Evolutionary conservation across 441 rosid species (phyloP), one percentile per base, ranked within the genome.

Genomic region (Erodium chrysanthum): DNA sequence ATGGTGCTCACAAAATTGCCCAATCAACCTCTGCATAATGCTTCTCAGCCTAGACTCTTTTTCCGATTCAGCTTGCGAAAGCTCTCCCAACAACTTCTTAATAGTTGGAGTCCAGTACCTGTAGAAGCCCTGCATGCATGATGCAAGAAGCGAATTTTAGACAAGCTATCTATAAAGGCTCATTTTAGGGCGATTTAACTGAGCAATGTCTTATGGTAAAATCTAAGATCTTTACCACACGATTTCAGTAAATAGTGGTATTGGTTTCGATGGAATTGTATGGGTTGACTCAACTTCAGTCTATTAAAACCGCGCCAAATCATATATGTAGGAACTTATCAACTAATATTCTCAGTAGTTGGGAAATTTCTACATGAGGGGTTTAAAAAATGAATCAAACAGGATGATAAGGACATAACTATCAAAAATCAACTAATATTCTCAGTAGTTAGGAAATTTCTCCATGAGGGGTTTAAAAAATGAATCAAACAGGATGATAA

Each of bases 1-100:
- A 73, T 88, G 96, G 83, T 91, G 82, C 74, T 88, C 80, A 29
- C 96, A 85, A 78, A 91, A 91, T 66, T 70, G 78, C 67, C 79
- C 83, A 66, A 94, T 80, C 75, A 91, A 78, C 80, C 92, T 86
- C 66, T 86, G 91, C 71, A 84, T 84, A 77, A 92, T 95, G 79
- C 76, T 86, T 81, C 83, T 91, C 73, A 95, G 80, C 20, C 89
- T 76, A 0, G 80, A 71, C 76, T 92, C 97, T 77, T 88, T 90
- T 70, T 87, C 96, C 78, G 90, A 81, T 82, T 86, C 91, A 74
- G 95, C 90, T 76, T 86, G 88, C 50, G 95, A 83, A 62, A 87
- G 90, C 78, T 86, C 91, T 69, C 76, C 86, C 70, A 90, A 62
- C 68, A 79, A 71, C 76, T 84, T 86, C 82, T 89, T 95, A 74